Base-by-base conservation (phyloP, 306 rosid species). In the Morella rubra region DNA sequence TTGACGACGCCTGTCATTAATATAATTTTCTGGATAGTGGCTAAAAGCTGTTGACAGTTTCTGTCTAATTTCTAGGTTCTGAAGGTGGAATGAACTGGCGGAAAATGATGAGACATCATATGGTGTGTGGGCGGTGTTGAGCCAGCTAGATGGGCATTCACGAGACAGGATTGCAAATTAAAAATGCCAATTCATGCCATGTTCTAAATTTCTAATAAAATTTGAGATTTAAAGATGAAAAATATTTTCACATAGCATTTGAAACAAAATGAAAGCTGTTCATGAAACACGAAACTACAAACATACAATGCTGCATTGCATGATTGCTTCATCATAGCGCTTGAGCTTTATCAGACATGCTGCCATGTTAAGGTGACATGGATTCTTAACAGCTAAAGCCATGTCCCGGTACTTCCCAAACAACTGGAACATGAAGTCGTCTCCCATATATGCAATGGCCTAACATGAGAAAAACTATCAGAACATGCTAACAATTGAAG, bases 401-500 rank as follows among this genome's bases (percentile, higher is more conserved):
- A 95, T 92, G 77, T 95, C 98, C 51, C 91, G 84, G 85, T 90
- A 89, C 78, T 90, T 95, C 76, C 97, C 98, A 51, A 90, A 95
- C 91, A 95, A 76, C 76, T 95, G 97, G 90, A 92, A 92, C 96
- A 95, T 92, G 92, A 95, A 92, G 83, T 95, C 93, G 64, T 95
- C 98, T 9, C 95, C 95, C 97, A 92, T 85, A 84, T 95, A 95
- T 19, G 97, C 96, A 45, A 95, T 90, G 71, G 98, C 98, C 97
- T 95, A 79, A 69, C 71, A 76, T 71, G 73, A 72, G 51, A 72
- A 80, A 77, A 81, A 73, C 51, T 69, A 73, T 80, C 52, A 66
- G 24, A 56, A 70, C 72, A 74, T 51, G 77, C 16, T 41, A 41
- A 42, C 50, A 42, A 42, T 16, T 8, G 49, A 44, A 41, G 18